Evolutionary conservation across 2,329 filamentous ascomycete genomes (phyloP).

Genomic region (Verticillium nubilum): DNA sequence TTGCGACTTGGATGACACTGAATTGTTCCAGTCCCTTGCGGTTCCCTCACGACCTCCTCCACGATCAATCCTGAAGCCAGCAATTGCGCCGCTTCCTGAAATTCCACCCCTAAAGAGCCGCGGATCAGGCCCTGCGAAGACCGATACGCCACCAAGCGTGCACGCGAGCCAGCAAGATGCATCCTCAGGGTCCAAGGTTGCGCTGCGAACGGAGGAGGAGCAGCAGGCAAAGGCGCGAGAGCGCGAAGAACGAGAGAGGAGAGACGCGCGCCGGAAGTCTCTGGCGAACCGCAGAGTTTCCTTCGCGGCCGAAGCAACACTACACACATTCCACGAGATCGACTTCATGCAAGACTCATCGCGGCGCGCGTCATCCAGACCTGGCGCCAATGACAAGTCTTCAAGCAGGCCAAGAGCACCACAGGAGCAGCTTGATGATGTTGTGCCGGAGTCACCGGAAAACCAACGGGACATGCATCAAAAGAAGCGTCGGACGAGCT

Average conservation of each 20-base stretch:
- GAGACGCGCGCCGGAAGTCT: conserved; percentile 88
- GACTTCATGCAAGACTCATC: conserved; percentile 81
- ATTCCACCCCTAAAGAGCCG: conserved; percentile 58
- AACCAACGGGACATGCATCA: conserved; percentile 51
- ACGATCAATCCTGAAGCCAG: conserved; percentile 76
- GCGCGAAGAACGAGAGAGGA: conserved; percentile 66
- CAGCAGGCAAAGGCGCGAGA: conserved; percentile 65
- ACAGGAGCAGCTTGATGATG: conserved; percentile 46
- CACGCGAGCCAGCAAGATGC: conserved; percentile 3
- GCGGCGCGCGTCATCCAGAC: conserved; percentile 62
- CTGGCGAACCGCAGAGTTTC: conserved; percentile 90
- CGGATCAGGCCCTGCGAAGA: conserved; percentile 6
- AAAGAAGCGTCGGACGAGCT: conserved; percentile 57
- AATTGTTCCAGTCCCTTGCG: conserved; percentile 46
- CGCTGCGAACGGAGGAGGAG: conserved; percentile 63
- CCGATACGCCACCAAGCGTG: background rate
- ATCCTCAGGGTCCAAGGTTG: conserved; percentile 49
- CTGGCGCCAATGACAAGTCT: conserved; percentile 21
- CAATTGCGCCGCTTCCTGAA: conserved; percentile 60
- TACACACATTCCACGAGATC: conserved; percentile 95
- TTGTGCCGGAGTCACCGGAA: conserved; percentile 54
- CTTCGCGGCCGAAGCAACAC: conserved; percentile 92
- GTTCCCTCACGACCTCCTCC: conserved; percentile 45
- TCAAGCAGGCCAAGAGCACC: conserved; percentile 39
- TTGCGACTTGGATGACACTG: conserved; percentile 5